phyloP scores from a whole-genome alignment of 2,329 filamentous ascomycete species.

The Phyllosticta citrichinensis region DNA sequence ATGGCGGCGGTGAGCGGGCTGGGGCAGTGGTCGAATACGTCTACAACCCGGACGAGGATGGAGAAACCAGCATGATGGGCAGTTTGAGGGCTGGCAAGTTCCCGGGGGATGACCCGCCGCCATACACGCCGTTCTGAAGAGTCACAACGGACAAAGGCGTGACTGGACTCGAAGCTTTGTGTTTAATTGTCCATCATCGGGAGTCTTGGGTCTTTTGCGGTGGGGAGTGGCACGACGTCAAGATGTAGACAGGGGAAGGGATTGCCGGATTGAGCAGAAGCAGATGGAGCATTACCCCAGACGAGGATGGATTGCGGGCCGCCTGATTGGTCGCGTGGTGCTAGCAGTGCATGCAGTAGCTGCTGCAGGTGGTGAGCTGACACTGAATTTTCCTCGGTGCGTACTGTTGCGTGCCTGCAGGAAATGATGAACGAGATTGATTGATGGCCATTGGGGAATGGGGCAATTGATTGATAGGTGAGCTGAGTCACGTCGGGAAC shows the following conservation, averaged over 20 bases:
- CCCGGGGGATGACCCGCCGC: not conserved
- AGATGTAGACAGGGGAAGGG: not conserved
- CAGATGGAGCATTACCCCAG: not conserved
- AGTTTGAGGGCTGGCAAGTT: not conserved
- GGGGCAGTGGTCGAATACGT: not conserved
- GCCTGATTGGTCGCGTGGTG: not conserved
- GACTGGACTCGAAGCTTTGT: no score
- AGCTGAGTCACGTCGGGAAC: not conserved
- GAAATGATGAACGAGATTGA: no score
- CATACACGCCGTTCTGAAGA: not conserved
- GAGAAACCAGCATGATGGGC: constrained; percentile 1
- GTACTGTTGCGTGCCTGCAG: not conserved
- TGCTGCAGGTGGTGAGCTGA: not conserved
- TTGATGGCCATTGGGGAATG: not conserved
- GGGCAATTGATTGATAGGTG: not conserved
- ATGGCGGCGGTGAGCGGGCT: no score
- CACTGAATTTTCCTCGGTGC: not conserved
- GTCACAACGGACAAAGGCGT: not conserved
- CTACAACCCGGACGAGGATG: not conserved
- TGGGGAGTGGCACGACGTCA: not conserved
- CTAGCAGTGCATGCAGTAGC: no score
- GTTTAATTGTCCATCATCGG: no score
- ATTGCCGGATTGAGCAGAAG: no score
- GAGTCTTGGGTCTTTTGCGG: no score
- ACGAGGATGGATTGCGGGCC: not conserved